These are phyloP conservation scores for Aspergillus sp. DNA, from an alignment of 2,329 filamentous ascomycete genomes.

Conservation along the genomic window DNA sequence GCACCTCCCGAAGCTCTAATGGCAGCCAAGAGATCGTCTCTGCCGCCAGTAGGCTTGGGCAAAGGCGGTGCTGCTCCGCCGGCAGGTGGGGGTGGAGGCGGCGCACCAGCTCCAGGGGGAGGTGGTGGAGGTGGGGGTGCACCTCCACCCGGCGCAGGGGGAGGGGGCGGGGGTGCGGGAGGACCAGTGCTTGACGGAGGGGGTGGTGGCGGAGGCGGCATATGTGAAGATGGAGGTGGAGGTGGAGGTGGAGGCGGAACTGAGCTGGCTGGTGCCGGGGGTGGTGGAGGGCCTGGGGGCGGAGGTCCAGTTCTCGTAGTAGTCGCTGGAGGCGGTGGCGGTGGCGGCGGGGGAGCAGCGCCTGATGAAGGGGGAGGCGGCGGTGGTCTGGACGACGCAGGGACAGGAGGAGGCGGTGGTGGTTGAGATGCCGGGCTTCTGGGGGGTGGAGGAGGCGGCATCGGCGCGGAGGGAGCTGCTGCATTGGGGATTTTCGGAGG, in stretches of 20 bases:
- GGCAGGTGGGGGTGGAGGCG: conserved; percentile 43
- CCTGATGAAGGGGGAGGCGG: conserved; percentile 29
- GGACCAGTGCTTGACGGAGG: conserved; percentile 27
- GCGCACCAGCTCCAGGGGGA: conserved; percentile 23
- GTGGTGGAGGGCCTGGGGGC: conserved; percentile 45
- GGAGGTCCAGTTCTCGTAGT: conserved; percentile 42
- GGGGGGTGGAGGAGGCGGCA: conserved; percentile 60
- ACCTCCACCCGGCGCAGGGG: conserved; percentile 45
- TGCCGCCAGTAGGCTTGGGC: conserved; percentile 37
- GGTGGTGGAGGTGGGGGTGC: conserved; percentile 37
- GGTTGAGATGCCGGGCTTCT: conserved; percentile 40
- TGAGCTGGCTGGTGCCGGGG: conserved; percentile 24
- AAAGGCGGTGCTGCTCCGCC: conserved; percentile 45
- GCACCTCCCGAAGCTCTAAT: conserved; percentile 57
- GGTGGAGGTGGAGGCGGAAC: conserved; percentile 28
- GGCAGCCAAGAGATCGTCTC: conserved; percentile 46
- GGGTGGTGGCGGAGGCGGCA: conserved; percentile 39
- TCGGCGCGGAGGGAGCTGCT: conserved; percentile 26
- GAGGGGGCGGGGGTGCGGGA: conserved; percentile 42
- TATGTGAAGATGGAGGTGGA: conserved; percentile 20
- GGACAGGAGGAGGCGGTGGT: conserved; percentile 33
- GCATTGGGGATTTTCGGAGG: conserved; percentile 44
- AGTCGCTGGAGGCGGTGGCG: conserved; percentile 50
- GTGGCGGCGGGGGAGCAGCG: conserved; percentile 34
- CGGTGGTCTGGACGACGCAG: conserved; percentile 26